phyloP scores from a whole-genome alignment of 345 rosid genomes.

The Schrenkiella parvula region DNA sequence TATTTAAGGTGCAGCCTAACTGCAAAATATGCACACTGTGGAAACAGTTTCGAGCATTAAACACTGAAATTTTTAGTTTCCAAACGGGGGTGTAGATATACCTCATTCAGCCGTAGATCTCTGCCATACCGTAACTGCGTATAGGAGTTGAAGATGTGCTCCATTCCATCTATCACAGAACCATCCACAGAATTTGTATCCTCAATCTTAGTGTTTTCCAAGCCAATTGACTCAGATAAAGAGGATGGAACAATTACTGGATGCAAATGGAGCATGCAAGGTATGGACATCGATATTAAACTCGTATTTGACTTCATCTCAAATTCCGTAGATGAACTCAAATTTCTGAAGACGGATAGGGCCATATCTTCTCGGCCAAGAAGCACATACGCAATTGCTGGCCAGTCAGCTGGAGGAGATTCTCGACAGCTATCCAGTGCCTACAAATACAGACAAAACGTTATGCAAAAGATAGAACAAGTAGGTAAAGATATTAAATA shows the following conservation, averaged over 20 bases:
- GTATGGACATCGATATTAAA: conserved; percentile 77
- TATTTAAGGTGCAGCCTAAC: not conserved
- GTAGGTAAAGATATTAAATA: not conserved
- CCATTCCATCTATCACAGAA: conserved; percentile 90
- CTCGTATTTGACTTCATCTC: conserved; percentile 53
- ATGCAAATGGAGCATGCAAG: conserved; percentile 93
- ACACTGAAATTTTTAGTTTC: not conserved
- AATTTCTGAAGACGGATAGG: conserved; percentile 45
- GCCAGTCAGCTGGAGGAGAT: conserved; percentile 94
- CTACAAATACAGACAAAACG: conserved; percentile 40
- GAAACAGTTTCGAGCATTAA: not conserved
- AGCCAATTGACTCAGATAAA: conserved; percentile 59
- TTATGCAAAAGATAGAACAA: conserved; percentile 14
- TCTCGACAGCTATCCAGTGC: conserved; percentile 89
- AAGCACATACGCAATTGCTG: conserved; percentile 87
- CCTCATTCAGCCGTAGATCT: conserved; percentile 96
- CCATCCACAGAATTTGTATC: conserved; percentile 76
- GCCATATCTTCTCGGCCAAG: conserved; percentile 96
- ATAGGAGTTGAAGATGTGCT: conserved; percentile 84
- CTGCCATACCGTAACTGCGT: conserved; percentile 86
- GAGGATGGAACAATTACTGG: conserved; percentile 86
- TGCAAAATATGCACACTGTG: not conserved
- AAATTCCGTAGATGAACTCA: conserved; percentile 52
- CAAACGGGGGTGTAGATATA: conserved; percentile 19
- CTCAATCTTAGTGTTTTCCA: conserved; percentile 67